Conservation (phyloP, 2,329 filamentous ascomycete genomes). For the Fusarium musae region DNA sequence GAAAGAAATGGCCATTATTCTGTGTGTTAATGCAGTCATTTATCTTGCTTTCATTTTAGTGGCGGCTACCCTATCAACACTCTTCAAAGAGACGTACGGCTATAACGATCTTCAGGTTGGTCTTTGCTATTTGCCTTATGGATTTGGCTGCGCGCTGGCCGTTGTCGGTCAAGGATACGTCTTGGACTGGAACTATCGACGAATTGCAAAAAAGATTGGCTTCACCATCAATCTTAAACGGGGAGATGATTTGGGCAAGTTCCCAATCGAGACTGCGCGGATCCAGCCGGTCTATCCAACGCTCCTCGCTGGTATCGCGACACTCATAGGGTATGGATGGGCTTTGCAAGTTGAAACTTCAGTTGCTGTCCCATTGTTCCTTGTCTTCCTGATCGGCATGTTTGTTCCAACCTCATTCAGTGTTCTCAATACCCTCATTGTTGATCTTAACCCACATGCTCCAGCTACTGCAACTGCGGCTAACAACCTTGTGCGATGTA, state of each 20-base stretch:
- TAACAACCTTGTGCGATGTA: slow-evolving; percentile 72
- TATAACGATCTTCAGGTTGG: slow-evolving; percentile 63
- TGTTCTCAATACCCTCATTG: slow-evolving; percentile 70
- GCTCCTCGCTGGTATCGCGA: slow-evolving; percentile 63
- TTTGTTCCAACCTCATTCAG: slow-evolving; percentile 71
- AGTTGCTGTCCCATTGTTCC: slow-evolving; percentile 65
- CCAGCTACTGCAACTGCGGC: slow-evolving; percentile 72
- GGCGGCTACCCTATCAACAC: slow-evolving; percentile 62
- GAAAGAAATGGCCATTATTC: slow-evolving; percentile 66
- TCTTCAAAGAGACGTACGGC: slow-evolving; percentile 62
- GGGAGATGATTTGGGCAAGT: slow-evolving; percentile 61
- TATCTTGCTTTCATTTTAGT: slow-evolving; percentile 67
- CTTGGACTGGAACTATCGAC: slow-evolving; percentile 76
- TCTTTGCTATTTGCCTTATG: slow-evolving; percentile 66
- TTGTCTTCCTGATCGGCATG: slow-evolving; percentile 67
- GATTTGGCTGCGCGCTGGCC: slow-evolving; percentile 60
- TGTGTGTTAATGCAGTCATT: slow-evolving; percentile 63
- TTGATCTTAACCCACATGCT: slow-evolving; percentile 70
- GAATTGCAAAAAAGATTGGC: slow-evolving; percentile 70
- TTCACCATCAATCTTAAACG: slow-evolving; percentile 70
- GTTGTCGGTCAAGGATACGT: slow-evolving; percentile 67
- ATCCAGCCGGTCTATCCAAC: slow-evolving; percentile 66
- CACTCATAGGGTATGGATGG: slow-evolving; percentile 68
- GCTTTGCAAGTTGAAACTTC: slow-evolving; percentile 61
- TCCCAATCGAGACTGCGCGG: slow-evolving; percentile 66